Evolutionary conservation across 257 asterid species (phyloP).

Genomic region (Solanum infundibuliforme): DNA sequence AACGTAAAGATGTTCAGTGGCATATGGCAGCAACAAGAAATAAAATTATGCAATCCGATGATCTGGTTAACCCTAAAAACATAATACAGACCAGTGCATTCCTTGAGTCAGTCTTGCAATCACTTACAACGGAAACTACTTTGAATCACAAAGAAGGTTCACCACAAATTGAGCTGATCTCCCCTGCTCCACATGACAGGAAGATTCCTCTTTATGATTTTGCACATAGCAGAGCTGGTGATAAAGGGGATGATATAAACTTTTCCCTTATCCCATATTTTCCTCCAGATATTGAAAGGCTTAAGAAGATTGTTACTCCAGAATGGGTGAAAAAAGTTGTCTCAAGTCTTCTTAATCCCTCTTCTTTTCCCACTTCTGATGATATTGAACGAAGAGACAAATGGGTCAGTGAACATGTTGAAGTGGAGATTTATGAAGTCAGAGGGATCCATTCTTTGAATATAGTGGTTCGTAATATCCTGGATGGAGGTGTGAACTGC

Average conservation of each 20-base stretch:
- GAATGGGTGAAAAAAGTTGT: constrained; percentile 66
- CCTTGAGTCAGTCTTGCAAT: constrained; percentile 13
- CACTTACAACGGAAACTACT: constrained; percentile 9
- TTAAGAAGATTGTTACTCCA: constrained; percentile 53
- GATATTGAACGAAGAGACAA: constrained; percentile 33
- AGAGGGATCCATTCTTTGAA: constrained; percentile 71
- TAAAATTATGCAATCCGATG: constrained; percentile 15
- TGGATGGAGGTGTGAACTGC: constrained; percentile 97
- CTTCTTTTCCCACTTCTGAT: constrained; percentile 36
- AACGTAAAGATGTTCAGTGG: constrained; percentile 67
- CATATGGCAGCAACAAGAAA: constrained; percentile 34
- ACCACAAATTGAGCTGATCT: constrained; percentile 5
- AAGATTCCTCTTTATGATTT: constrained; percentile 50
- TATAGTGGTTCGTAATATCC: constrained; percentile 65
- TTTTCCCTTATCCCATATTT: constrained; percentile 82
- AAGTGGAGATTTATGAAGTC: constrained; percentile 79
- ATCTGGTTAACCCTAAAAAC: constrained; percentile 7
- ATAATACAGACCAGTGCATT: constrained; percentile 5
- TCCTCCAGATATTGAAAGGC: constrained; percentile 68
- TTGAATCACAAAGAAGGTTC: not conserved
- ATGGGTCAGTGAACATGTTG: constrained; percentile 42
- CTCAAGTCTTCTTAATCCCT: constrained; percentile 42
- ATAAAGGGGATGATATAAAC: constrained; percentile 81
- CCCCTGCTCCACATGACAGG: constrained; percentile 53
- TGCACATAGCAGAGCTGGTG: constrained; percentile 91